These are phyloP conservation scores for Calonectria henricotiae DNA, from an alignment of 2,329 filamentous ascomycete genomes.

Conservation along the genomic window DNA sequence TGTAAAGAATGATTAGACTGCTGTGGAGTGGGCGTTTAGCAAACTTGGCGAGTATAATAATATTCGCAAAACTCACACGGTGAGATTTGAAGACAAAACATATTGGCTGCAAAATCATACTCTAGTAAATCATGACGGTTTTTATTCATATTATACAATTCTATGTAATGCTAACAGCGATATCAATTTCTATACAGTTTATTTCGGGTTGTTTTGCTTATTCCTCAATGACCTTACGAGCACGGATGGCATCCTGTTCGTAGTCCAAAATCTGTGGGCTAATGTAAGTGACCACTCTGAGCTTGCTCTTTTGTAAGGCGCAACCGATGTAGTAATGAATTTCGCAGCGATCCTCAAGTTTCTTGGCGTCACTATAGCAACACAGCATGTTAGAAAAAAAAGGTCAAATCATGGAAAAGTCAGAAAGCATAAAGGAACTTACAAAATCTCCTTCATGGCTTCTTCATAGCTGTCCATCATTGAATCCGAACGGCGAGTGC, in stretches of 20 bases:
- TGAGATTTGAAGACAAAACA: too few relatives aligned
- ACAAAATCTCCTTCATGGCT: conserved; percentile 18
- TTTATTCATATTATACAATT: neutral
- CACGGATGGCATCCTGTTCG: conserved; percentile 8
- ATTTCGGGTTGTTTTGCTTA: neutral
- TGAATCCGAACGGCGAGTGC: conserved; percentile 4
- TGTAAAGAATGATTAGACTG: too few relatives aligned
- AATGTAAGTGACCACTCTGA: conserved; percentile 15
- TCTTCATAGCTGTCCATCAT: conserved; percentile 20
- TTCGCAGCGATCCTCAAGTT: neutral
- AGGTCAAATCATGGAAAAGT: neutral
- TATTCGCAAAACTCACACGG: neutral
- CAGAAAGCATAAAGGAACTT: neutral
- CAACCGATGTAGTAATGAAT: conserved; percentile 18
- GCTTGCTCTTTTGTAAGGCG: conserved; percentile 9
- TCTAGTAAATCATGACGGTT: neutral
- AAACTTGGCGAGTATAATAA: too few relatives aligned
- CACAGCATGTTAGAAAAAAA: neutral
- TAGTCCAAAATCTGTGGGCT: conserved; percentile 18
- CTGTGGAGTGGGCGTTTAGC: too few relatives aligned
- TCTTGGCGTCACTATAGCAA: neutral
- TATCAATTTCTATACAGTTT: neutral
- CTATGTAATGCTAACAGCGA: neutral
- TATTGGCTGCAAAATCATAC: neutral
- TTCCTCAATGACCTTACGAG: conserved; percentile 3